Conservation (phyloP, 805 yeast species). For the Grigorovia jiainica region DNA sequence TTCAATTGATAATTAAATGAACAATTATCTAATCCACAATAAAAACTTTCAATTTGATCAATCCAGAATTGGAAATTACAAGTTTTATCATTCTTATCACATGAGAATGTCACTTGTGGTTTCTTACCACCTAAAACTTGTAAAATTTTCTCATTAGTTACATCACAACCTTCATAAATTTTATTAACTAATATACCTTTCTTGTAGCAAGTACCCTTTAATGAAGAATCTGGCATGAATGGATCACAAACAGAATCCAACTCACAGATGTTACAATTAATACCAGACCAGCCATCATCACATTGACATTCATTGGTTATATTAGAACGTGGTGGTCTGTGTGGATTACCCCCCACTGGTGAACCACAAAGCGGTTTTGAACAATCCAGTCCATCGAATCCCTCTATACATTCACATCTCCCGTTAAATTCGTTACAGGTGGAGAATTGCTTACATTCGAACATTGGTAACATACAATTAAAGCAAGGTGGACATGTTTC, state of each 20-base stretch:
- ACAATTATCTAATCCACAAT: slow-evolving; percentile 75
- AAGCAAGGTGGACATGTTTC: slow-evolving; percentile 77
- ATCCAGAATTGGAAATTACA: slow-evolving; percentile 98
- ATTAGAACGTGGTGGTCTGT: slow-evolving; percentile 53
- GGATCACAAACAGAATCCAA: slow-evolving; percentile 69
- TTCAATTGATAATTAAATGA: slow-evolving; percentile 52
- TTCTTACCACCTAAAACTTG: slow-evolving; percentile 67
- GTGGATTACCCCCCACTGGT: slow-evolving; percentile 35
- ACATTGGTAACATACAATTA: slow-evolving; percentile 88
- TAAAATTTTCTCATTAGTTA: slow-evolving; percentile 79
- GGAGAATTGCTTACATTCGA: slow-evolving; percentile 83
- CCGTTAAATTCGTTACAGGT: slow-evolving; percentile 84
- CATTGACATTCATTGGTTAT: slow-evolving; percentile 54
- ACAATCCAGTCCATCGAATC: slow-evolving; percentile 93
- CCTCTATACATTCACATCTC: slow-evolving; percentile 82
- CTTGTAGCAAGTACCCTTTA: slow-evolving; percentile 81
- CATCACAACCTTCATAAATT: slow-evolving; percentile 88
- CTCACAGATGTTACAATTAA: slow-evolving; percentile 84
- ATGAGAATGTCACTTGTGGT: slow-evolving; percentile 89
- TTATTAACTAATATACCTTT: slow-evolving; percentile 74
- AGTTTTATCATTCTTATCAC: slow-evolving; percentile 51
- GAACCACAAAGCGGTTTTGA: slow-evolving; percentile 82
- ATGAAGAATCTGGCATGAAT: slow-evolving; percentile 71
- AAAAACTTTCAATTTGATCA: slow-evolving; percentile 80
- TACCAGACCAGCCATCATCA: slow-evolving; percentile 83